Conservation (phyloP, 1,284 basidiomycete genomes). For the Exobasidium rhododendri region DNA sequence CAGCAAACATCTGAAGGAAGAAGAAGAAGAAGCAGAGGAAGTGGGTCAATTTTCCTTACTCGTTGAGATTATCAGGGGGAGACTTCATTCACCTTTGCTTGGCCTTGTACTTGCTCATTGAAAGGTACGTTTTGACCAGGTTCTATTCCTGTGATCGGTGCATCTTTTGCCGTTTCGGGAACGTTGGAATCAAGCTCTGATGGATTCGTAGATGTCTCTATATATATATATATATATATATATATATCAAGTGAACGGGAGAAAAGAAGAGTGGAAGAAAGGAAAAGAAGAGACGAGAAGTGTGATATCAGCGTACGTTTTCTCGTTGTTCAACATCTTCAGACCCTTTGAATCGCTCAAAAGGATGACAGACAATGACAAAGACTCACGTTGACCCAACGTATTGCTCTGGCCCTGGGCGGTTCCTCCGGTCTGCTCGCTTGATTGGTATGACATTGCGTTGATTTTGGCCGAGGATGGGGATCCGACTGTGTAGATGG, state of each 20-base stretch:
- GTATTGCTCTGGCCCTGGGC: not conserved
- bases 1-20: constrained; percentile 2
- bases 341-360: too few species aligned
- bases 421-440: not conserved
- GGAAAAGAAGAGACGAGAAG: not conserved
- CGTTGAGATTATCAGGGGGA: too few species aligned
- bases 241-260: not conserved
- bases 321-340: too few species aligned
- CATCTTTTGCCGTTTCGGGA: not conserved
- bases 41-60: too few species aligned
- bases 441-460: not conserved
- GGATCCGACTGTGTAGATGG: too few species aligned
- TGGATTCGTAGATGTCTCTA: not conserved
- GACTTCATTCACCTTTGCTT: constrained; percentile 12
- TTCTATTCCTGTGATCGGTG: constrained; percentile 2
- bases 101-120: constrained; percentile 7
- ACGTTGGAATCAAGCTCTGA: not conserved
- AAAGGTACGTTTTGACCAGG: constrained; percentile 3
- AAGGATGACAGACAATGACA: too few species aligned
- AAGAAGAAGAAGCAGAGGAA: constrained; percentile 3
- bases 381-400: not conserved
- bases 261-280: not conserved
- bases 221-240: not conserved
- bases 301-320: too few species aligned
- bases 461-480: too few species aligned